These are phyloP conservation scores for Halophytophthora polymorphica DNA, from an alignment of 352 stramenopile species.

Conservation along the genomic window DNA sequence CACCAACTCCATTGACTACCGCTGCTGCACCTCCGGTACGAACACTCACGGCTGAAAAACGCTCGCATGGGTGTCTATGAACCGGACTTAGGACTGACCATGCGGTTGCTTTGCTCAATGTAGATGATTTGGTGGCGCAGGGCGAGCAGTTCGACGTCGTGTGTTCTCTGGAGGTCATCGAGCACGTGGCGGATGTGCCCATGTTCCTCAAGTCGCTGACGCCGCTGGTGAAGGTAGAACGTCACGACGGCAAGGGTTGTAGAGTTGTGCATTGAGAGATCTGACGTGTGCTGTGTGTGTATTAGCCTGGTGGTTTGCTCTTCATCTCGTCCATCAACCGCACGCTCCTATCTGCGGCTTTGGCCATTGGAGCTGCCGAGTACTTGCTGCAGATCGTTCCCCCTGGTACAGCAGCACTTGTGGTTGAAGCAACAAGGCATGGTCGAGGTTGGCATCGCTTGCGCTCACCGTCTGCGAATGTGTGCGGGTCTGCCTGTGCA, in stretches of 20 bases:
- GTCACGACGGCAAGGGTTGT: neutral
- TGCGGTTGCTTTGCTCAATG: neutral
- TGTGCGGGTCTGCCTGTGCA: neutral
- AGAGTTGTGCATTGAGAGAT: neutral
- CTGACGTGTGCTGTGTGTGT: constrained; percentile 4
- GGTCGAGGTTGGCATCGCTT: neutral
- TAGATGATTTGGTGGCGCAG: constrained; percentile 70
- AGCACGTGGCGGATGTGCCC: constrained; percentile 72
- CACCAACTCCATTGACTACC: constrained; percentile 78
- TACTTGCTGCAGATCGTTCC: constrained; percentile 74
- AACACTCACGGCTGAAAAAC: too few species aligned
- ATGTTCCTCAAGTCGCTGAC: constrained; percentile 74
- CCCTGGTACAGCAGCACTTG: constrained; percentile 26
- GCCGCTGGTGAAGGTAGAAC: constrained; percentile 69
- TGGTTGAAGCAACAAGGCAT: neutral
- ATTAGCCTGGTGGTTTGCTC: constrained; percentile 63
- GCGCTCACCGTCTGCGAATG: neutral
- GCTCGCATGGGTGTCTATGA: too few species aligned
- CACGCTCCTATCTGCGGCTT: constrained; percentile 54
- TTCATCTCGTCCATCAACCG: constrained; percentile 88
- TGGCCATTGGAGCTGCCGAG: constrained; percentile 75
- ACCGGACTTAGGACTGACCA: too few species aligned
- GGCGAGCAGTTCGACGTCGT: constrained; percentile 81
- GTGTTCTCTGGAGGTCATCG: constrained; percentile 83
- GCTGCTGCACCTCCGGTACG: constrained; percentile 78